Conservation (phyloP, 2,329 filamentous ascomycete genomes). For the Neobulgaria alba region DNA sequence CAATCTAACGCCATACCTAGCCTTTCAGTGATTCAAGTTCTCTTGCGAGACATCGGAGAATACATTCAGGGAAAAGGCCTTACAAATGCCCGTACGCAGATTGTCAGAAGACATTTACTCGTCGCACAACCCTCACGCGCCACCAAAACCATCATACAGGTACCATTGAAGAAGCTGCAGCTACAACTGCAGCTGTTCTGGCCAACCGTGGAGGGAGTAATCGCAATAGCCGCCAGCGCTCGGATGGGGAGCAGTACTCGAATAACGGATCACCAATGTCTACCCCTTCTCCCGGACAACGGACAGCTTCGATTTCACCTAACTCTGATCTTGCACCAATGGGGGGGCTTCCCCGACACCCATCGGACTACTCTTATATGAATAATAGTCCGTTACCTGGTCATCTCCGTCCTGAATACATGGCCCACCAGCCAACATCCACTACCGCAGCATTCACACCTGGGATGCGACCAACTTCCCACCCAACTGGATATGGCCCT, state of each 20-base stretch:
- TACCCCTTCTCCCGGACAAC: slow-evolving; percentile 76
- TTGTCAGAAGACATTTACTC: slow-evolving; percentile 97
- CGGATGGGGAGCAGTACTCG: slow-evolving; percentile 63
- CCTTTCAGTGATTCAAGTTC: slow-evolving; percentile 96
- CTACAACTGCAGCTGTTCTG: slow-evolving; percentile 77
- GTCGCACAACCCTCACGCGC: slow-evolving; percentile 85
- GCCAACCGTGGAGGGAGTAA: slow-evolving; percentile 39
- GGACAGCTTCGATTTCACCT: slow-evolving; percentile 72
- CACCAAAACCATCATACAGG: slow-evolving; percentile 96
- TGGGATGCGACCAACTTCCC: slow-evolving; percentile 64
- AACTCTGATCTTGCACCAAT: slow-evolving; percentile 64
- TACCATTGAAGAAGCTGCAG: slow-evolving; percentile 87
- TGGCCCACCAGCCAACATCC: slow-evolving; percentile 49
- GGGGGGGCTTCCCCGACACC: slow-evolving; percentile 46
- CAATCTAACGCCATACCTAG: no score
- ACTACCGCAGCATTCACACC: slow-evolving; percentile 48
- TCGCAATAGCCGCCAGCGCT: slow-evolving; percentile 45
- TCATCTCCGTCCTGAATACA: slow-evolving; percentile 64
- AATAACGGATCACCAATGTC: slow-evolving; percentile 66
- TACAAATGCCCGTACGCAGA: slow-evolving; percentile 98
- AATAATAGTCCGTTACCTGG: slow-evolving; percentile 70
- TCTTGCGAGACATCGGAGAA: slow-evolving; percentile 83
- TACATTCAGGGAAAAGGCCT: slow-evolving; percentile 89
- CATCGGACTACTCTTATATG: slow-evolving; percentile 64
- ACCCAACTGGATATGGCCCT: slow-evolving; percentile 74